These are phyloP conservation scores for Glycine tomentella DNA, from an alignment of 306 rosid species.

Conservation along the genomic window DNA sequence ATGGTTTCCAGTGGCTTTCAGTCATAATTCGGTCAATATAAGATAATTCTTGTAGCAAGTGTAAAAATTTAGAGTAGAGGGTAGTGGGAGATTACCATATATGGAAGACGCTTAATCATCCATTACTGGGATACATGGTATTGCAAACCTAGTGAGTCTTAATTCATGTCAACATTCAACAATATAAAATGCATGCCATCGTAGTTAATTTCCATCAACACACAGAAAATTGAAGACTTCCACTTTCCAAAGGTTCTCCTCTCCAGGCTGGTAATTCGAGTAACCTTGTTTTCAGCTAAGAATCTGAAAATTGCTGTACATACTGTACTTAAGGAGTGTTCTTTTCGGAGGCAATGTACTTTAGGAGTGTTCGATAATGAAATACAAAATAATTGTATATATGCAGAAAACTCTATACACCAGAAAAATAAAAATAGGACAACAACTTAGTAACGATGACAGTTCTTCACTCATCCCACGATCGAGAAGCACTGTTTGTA, in stretches of 20 bases:
- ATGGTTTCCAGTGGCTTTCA: background rate
- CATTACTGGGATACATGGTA: too few species aligned
- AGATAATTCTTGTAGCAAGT: background rate
- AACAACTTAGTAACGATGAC: background rate
- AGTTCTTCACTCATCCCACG: slow-evolving; percentile 6
- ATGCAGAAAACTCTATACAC: background rate
- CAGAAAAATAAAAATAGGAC: background rate
- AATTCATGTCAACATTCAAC: background rate
- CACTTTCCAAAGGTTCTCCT: background rate
- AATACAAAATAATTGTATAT: background rate
- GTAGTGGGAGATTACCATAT: background rate
- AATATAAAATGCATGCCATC: slow-evolving; percentile 6
- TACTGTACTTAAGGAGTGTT: background rate
- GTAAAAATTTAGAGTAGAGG: background rate
- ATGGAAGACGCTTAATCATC: background rate
- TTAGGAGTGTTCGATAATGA: background rate
- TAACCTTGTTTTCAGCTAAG: background rate
- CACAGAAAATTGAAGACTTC: background rate
- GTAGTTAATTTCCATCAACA: background rate
- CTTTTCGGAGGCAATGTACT: background rate
- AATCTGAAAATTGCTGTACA: background rate
- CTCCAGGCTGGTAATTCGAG: background rate
- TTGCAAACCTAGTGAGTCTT: background rate
- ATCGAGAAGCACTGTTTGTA: background rate
- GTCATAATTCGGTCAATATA: background rate